phyloP scores from a whole-genome alignment of 1,284 basidiomycete species.

The Somion occarium region DNA sequence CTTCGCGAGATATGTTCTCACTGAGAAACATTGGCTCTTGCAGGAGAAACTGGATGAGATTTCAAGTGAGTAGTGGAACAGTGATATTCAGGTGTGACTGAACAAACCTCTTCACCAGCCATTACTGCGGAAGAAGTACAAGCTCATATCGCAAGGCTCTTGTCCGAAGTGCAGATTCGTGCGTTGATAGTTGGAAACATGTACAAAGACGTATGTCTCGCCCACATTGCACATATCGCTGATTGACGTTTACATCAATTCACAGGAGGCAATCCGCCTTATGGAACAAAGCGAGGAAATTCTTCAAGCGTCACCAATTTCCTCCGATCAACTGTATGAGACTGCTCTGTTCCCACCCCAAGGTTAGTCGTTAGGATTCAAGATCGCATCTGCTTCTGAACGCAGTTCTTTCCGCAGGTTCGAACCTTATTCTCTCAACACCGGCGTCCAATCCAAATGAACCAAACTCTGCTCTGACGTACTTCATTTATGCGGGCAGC shows the following conservation, averaged over 20 bases:
- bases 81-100: slow-evolving; percentile 1
- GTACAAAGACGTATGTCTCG: slow-evolving; percentile 61
- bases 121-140: slow-evolving; percentile 74
- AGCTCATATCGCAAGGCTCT: slow-evolving; percentile 57
- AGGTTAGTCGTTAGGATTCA: slow-evolving; percentile 40
- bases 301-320: slow-evolving; percentile 54
- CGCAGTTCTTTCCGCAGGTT: slow-evolving; percentile 36
- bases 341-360: slow-evolving; percentile 65
- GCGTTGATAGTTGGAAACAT: slow-evolving; percentile 88
- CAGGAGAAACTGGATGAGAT: slow-evolving; percentile 81
- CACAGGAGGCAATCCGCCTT: slow-evolving; percentile 71
- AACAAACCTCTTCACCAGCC: slow-evolving; percentile 33
- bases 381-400: slow-evolving; percentile 6
- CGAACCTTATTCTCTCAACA: slow-evolving; percentile 67
- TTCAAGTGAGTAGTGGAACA: slow-evolving; percentile 46
- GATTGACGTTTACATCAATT: slow-evolving; percentile 2
- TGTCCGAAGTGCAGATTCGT: slow-evolving; percentile 69
- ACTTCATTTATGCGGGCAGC: slow-evolving; percentile 74
- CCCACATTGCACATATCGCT: not conserved
- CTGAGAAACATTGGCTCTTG: slow-evolving; percentile 74
- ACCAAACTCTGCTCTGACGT: slow-evolving; percentile 80
- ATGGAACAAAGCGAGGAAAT: slow-evolving; percentile 71
- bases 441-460: slow-evolving; percentile 85
- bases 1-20: slow-evolving; percentile 68
- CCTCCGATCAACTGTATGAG: slow-evolving; percentile 53